Conservation (phyloP, 2,329 filamentous ascomycete genomes). For the Microascus cirrosus region DNA sequence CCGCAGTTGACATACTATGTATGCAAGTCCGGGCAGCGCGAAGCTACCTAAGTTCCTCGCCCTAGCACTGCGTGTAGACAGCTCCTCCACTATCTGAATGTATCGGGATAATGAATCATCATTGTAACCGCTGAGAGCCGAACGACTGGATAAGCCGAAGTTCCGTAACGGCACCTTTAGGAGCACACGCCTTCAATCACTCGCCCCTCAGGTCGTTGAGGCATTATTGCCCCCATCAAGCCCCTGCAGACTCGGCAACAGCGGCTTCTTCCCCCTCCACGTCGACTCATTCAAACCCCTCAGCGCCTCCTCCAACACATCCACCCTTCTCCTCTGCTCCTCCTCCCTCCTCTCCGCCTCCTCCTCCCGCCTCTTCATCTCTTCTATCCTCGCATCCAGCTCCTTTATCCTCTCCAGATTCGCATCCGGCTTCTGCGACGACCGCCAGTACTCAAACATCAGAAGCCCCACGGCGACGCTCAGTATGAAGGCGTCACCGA, state of each 20-base stretch:
- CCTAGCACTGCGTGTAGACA: background rate
- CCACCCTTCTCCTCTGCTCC: conserved; percentile 34
- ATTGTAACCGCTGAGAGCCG: too few species aligned
- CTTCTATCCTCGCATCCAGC: conserved; percentile 34
- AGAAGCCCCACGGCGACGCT: conserved; percentile 44
- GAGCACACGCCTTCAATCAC: background rate
- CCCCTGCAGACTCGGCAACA: conserved; percentile 28
- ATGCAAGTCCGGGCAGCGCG: background rate
- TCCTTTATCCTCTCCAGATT: conserved; percentile 42
- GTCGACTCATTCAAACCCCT: conserved; percentile 42
- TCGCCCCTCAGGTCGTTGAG: background rate
- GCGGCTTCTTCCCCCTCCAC: conserved; percentile 43
- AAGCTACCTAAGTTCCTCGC: background rate
- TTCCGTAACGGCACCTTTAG: background rate
- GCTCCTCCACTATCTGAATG: background rate
- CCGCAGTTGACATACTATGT: background rate
- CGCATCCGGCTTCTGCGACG: conserved; percentile 47
- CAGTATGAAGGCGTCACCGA: conserved; percentile 53
- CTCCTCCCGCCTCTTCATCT: conserved; percentile 35
- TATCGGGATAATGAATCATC: too few species aligned
- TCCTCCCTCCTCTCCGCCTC: conserved; percentile 34
- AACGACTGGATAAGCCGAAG: background rate
- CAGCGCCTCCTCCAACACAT: conserved; percentile 42
- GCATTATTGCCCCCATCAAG: background rate
- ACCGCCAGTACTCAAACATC: conserved; percentile 50